Conservation (phyloP, 78 protist genomes). For the Guillardia theta region DNA sequence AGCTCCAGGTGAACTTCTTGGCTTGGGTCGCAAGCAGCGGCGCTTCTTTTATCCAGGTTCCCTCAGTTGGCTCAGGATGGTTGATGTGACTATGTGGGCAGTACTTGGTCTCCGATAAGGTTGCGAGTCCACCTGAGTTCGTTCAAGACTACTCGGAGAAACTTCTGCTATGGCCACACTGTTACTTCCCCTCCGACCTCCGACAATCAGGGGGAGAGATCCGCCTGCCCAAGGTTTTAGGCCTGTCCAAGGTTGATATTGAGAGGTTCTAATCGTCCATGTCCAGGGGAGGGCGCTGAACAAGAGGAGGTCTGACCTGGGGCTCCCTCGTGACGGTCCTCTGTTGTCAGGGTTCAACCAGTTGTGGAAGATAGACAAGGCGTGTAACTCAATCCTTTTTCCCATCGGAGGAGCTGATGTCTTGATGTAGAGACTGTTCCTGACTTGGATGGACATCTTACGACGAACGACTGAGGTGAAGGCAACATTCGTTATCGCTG, state of each 20-base stretch:
- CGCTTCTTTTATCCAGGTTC: neutral
- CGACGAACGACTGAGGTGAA: neutral
- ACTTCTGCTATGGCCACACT: neutral
- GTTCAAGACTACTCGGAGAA: neutral
- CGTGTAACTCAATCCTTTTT: neutral
- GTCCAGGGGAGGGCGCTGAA: too few relatives aligned
- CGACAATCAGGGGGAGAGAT: neutral
- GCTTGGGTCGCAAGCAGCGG: constrained; percentile 17
- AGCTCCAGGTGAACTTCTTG: neutral
- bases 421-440: neutral
- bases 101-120: neutral
- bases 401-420: neutral
- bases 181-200: constrained; percentile 17
- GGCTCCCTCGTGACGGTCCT: neutral
- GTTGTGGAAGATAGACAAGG: neutral
- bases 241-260: too few relatives aligned
- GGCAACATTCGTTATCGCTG: neutral
- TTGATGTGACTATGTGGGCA: too few relatives aligned
- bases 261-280: too few relatives aligned
- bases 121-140: neutral
- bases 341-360: neutral
- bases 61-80: too few relatives aligned
- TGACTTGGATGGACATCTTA: too few relatives aligned
- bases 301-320: too few relatives aligned
- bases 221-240: neutral